Percentiles rank a stretch among this genome's conserved stretches.
These are phyloP conservation scores for Trichoderma sp. DNA, from an alignment of 2,329 filamentous ascomycete genomes.

Conservation along the genomic window DNA sequence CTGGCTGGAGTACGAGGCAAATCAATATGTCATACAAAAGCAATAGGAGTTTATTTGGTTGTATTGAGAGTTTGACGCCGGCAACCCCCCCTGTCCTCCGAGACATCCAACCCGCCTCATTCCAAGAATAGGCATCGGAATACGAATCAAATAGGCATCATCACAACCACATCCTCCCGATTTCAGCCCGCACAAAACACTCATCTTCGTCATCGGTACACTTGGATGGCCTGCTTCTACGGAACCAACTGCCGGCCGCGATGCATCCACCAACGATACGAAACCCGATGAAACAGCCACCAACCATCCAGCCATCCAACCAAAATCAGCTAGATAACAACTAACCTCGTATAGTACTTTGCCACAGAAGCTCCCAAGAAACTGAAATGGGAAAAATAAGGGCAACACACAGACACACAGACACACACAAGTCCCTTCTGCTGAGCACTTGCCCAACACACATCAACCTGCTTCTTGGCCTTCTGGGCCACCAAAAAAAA, in stretches of 20 bases:
- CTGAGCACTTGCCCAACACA: too few species aligned
- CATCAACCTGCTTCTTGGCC: too few species aligned
- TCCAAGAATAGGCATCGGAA: neutral
- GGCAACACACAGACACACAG: too few species aligned
- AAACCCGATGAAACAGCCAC: too few species aligned
- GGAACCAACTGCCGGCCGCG: neutral
- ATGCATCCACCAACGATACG: too few species aligned
- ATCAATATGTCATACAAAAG: neutral
- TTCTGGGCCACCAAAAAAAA: too few species aligned
- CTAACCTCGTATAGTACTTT: too few species aligned
- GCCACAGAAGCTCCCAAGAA: too few species aligned
- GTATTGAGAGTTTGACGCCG: neutral
- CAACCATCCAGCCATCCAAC: neutral
- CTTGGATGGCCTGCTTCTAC: neutral
- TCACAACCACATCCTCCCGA: neutral
- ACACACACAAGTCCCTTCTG: too few species aligned
- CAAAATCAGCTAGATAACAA: neutral
- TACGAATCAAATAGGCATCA: neutral
- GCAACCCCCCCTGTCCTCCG: neutral
- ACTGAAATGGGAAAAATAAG: too few species aligned
- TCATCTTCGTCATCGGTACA: neutral
- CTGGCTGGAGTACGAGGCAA: neutral
- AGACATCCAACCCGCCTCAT: neutral
- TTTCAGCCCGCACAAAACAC: neutral
- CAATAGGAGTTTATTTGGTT: neutral